A percentile compares a stretch with the other conserved stretches of the same genome.
These are phyloP conservation scores for Naganishia albida DNA, from an alignment of 1,284 basidiomycete genomes.

Conservation along the genomic window DNA sequence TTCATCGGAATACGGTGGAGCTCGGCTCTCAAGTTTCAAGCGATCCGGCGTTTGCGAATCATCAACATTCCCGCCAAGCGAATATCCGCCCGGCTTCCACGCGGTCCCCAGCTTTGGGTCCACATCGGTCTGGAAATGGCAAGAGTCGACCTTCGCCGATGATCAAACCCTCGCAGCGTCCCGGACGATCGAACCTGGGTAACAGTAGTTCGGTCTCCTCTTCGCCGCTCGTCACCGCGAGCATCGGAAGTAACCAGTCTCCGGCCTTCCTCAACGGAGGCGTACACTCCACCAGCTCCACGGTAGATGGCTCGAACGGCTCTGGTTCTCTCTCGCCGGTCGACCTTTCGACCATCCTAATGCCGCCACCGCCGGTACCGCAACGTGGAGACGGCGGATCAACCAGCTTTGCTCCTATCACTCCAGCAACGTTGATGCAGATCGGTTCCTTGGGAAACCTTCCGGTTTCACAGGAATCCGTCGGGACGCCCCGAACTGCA, in stretches of 20 bases:
- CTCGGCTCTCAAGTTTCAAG: constrained; percentile 10
- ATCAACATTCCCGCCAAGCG: constrained; percentile 13
- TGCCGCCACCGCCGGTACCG: constrained; percentile 69
- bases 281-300: not conserved
- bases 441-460: constrained; percentile 57
- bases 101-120: constrained; percentile 37
- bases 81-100: constrained; percentile 17
- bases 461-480: not conserved
- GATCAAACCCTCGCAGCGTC: constrained; percentile 49
- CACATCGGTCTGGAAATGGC: constrained; percentile 45
- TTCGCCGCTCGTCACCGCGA: constrained; percentile 25
- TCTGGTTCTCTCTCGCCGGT: constrained; percentile 67
- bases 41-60: constrained; percentile 18
- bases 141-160: constrained; percentile 52
- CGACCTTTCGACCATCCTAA: constrained; percentile 64
- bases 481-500: constrained; percentile 1
- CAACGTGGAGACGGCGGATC: constrained; percentile 35
- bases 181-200: constrained; percentile 26
- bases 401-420: constrained; percentile 67
- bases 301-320: constrained; percentile 24
- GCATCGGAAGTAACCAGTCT: constrained; percentile 37
- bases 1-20: constrained; percentile 6
- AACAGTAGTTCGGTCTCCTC: constrained; percentile 24
- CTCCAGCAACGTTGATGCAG: constrained; percentile 84
- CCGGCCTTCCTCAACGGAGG: constrained; percentile 32